phyloP scores from a whole-genome alignment of 257 asterid species.

The Oldenlandia corymbosa region DNA sequence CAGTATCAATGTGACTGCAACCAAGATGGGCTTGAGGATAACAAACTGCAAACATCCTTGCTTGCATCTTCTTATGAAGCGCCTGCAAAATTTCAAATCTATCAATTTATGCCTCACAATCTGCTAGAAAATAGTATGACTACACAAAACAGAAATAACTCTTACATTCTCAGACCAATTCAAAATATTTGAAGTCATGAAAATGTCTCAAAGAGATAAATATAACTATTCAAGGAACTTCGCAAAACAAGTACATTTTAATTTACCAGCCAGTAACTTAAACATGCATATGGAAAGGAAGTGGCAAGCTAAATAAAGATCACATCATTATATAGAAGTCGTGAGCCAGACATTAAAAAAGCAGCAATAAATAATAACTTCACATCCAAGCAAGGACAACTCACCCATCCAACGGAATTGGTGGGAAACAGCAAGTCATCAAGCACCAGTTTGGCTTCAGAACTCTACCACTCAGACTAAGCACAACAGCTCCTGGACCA shows the following conservation, averaged over 20 bases:
- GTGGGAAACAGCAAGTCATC: slow-evolving; percentile 94
- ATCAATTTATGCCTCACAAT: background rate
- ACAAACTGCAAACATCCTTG: slow-evolving; percentile 98
- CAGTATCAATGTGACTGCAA: slow-evolving; percentile 64
- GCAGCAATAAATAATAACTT: background rate
- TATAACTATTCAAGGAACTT: background rate
- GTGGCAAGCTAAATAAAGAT: background rate
- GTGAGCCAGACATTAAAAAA: background rate
- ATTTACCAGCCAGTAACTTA: background rate
- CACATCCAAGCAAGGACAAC: slow-evolving; percentile 17
- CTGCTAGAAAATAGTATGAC: too few relatives aligned
- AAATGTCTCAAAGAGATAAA: background rate
- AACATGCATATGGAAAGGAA: too few relatives aligned
- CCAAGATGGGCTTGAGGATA: slow-evolving; percentile 88
- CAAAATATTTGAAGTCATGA: background rate
- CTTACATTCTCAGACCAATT: background rate
- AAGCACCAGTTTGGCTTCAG: slow-evolving; percentile 88
- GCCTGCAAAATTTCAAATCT: slow-evolving; percentile 50
- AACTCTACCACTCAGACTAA: slow-evolving; percentile 73
- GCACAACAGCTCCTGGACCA: slow-evolving; percentile 98
- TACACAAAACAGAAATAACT: background rate
- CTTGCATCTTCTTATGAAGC: slow-evolving; percentile 93
- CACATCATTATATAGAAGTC: background rate
- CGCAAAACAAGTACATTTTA: background rate
- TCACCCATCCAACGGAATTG: slow-evolving; percentile 92